Base-by-base conservation (phyloP, 2,329 filamentous ascomycete species). In the Neocatenulostroma microsporum region DNA sequence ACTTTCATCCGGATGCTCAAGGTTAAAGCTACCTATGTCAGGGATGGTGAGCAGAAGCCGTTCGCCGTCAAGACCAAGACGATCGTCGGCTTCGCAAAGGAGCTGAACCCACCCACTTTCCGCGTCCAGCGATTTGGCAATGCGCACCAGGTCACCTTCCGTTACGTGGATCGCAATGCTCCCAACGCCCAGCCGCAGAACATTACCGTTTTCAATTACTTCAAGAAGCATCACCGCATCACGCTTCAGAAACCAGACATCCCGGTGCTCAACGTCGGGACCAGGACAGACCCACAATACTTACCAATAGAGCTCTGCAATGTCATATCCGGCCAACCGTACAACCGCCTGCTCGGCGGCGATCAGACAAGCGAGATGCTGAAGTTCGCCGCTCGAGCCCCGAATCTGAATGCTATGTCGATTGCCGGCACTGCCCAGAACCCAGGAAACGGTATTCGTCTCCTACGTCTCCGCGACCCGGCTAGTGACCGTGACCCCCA, bases 341-440 rank as follows among this genome's bases (percentile, higher is more conserved):
- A 78, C 15, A 74, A 72, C 25, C 62, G 71, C 3, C 77, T 78
- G 49, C 65, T 88, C 12, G 69, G 57, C 1, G 64, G 70, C 0
- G 58, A 67, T 0, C 81, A 89, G 52, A 83, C 81, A 0, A 67
- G 71, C 0, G 51, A 63, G 1, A 88, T 91, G 84, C 76, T 89
- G 30, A 62, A 62, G 1, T 84, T 85, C 54, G 81, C 85, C 1
- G 84, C 81, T 38, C 73, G 81, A 3, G 63, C 63, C 0, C 84
- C 84, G 0, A 68, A 69, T 2, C 63, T 70, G 5, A 93, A 89
- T 46, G 82, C 79, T 0, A 54, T 67, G 1, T 82, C 79, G 0
- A 81, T 91, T 48, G 68, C 49, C 24, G 56, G 55, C 13, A 51
- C 44, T 44, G 21, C 44, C 1, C 29, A 32, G 1, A 24, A 14